A percentile compares a stretch with the other conserved stretches of the same genome.
phyloP scores from a whole-genome alignment of 1,139 yeast species.

The Magnusiomyces sp. region DNA sequence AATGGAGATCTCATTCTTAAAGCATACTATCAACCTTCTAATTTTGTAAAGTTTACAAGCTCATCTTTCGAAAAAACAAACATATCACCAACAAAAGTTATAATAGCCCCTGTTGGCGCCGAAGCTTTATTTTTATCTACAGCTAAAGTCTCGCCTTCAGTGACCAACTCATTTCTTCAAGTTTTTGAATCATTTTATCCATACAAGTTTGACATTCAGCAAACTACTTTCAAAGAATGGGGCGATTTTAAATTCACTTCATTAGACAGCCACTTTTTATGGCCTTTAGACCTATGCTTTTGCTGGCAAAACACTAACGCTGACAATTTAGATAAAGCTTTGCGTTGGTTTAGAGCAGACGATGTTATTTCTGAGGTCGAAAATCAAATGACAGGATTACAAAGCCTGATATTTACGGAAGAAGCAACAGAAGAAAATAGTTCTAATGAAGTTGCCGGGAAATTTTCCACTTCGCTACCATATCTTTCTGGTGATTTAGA shows the following conservation, averaged over 20 bases:
- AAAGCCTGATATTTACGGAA: neutral
- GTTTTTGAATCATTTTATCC: slow-evolving; percentile 22
- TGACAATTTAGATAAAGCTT: slow-evolving; percentile 15
- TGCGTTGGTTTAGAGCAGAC: slow-evolving; percentile 17
- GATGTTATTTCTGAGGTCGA: slow-evolving; percentile 10
- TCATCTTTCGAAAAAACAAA: slow-evolving; percentile 7
- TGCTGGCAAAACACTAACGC: slow-evolving; percentile 17
- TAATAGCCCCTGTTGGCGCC: slow-evolving; percentile 69
- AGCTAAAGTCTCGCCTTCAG: slow-evolving; percentile 45
- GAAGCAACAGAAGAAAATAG: too few relatives aligned
- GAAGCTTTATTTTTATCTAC: slow-evolving; percentile 52
- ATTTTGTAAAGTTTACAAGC: slow-evolving; percentile 9
- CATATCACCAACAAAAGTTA: slow-evolving; percentile 41
- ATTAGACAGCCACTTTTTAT: neutral
- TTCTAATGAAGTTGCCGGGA: too few relatives aligned
- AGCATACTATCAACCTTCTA: slow-evolving; percentile 19
- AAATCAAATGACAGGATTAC: slow-evolving; percentile 3
- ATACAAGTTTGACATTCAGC: neutral
- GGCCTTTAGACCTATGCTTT: slow-evolving; percentile 12
- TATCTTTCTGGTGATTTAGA: too few relatives aligned
- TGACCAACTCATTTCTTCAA: slow-evolving; percentile 36
- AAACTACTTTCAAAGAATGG: slow-evolving; percentile 47
- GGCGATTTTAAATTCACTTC: slow-evolving; percentile 44
- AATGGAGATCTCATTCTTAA: slow-evolving; percentile 30
- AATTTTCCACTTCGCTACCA: too few relatives aligned